Evolutionary conservation across 108 stramenopile genomes (phyloP), one percentile per base, ranked within the genome.

Genomic region (Aureococcus anophagefferens): DNA sequence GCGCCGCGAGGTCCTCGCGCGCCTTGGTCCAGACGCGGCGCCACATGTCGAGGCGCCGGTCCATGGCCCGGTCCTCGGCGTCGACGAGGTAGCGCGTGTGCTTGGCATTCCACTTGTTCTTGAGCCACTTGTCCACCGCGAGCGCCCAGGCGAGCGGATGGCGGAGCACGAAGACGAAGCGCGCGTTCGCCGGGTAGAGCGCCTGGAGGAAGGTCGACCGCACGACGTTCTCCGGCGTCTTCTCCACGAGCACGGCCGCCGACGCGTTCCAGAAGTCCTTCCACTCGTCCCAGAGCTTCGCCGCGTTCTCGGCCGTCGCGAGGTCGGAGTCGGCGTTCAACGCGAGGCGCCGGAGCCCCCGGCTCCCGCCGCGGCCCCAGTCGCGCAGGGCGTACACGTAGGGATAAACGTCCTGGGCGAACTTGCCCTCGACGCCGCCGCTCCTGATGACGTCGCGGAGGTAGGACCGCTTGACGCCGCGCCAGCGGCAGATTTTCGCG

Each of bases 141-240:
- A 59, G 51, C 51, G 51, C 51, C 51, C 51, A 59, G 51, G 51
- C 51, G 21, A 59, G 51, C 51, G 51, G 51, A 11, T 59, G 51
- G 7, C 51, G 4, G 21, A 59, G 25, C 21, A 59, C 51, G 51
- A 59, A 59, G 21, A 59, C 51, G 51, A 59, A 59, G 51, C 21
- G 21, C 21, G 51, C 51, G 51, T 59, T 59, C 21, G 4, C 7
- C 1, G 14, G 14, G 25, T 9, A 25, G 51, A 25, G 21, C 51
- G 51, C 25, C 21, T 59, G 21, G 51, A 59, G 51, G 51, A 59
- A 59, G 17, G 25, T 25, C 21, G 21, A 18, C 3, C 14, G 4
- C 3, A 59, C 21, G 13, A 59, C 1, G 51, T 59, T 59, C 51
- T 59, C 51, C 21, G 51, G 51, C 3, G 51, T 25, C 25, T 59